Base-by-base conservation (phyloP, 179 eudicot genomes). In the Silene coronaria region DNA sequence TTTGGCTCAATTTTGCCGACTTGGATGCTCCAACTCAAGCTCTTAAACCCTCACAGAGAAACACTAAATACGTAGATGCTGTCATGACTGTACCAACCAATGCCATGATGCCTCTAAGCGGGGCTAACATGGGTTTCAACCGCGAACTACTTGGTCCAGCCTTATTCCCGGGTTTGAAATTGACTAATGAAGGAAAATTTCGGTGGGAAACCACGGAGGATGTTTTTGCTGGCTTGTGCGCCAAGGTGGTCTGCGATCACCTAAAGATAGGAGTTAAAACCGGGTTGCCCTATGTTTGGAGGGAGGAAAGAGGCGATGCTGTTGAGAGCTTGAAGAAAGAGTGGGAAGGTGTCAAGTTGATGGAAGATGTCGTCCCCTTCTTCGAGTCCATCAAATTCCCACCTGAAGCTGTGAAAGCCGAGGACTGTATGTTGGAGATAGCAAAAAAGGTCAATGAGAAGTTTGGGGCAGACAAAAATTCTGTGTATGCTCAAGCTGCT, bases 1-100 rank as follows among this genome's bases (percentile, higher is more conserved):
- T 93, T 28, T 91, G 97, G 99, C 93, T 93, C 62, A 96, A 96
- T 73, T 81, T 96, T 71, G 98, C 99, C 6, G 99, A 96, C 80
- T 85, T 82, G 82, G 99, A 96, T 83, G 99, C 99, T 38, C 99
- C 98, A 1, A 96, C 99, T 24, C 99, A 96, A 80, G 93, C 92
- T 75, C 91, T 96, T 26, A 93, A 96, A 78, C 96, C 96, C 3
- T 85, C 74, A 5, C 82, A 73, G 75, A 88, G 88, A 73, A 96
- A 96, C 73, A 74, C 83, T 21, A 77, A 90, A 61, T 93, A 93
- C 75, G 99, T 96, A 6, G 97, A 96, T 80, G 98, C 98, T 19
- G 99, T 96, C 72, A 78, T 96, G 38, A 96, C 99, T 3, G 84
- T 96, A 9, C 98, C 98, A 0, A 55, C 70, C 22, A 79, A 86